Conservation (phyloP, 1,284 basidiomycete species). For the Singerocomus rubriflavus region DNA sequence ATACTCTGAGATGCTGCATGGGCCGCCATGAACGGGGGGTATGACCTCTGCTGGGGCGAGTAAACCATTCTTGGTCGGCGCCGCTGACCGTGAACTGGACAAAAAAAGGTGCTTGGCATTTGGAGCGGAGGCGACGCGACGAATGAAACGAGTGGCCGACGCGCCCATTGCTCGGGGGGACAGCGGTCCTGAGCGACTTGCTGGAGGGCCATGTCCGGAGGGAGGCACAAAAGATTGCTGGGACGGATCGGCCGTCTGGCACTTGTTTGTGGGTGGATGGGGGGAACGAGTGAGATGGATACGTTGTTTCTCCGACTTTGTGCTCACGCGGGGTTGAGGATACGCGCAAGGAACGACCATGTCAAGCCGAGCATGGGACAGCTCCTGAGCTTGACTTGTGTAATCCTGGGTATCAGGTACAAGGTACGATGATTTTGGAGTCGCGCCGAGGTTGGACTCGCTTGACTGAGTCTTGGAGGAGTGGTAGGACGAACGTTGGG, state of each 20-base stretch:
- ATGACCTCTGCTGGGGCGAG: slow-evolving; percentile 62
- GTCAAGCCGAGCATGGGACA: slow-evolving; percentile 36
- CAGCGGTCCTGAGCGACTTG: slow-evolving; percentile 40
- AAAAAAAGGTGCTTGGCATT: slow-evolving; percentile 91
- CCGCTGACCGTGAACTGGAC: slow-evolving; percentile 48
- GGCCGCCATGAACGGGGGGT: slow-evolving; percentile 47
- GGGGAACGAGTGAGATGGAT: slow-evolving; percentile 18
- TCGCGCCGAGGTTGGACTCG: slow-evolving; percentile 49
- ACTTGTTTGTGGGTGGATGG: slow-evolving; percentile 23
- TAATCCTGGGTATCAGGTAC: slow-evolving; percentile 34
- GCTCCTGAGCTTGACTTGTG: slow-evolving; percentile 25
- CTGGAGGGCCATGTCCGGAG: slow-evolving; percentile 33
- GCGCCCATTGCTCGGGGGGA: slow-evolving; percentile 65
- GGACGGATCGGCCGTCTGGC: slow-evolving; percentile 35
- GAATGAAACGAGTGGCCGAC: slow-evolving; percentile 80
- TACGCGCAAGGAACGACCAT: slow-evolving; percentile 28
- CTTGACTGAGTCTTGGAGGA: slow-evolving; percentile 69
- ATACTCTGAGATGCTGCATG: slow-evolving; percentile 50
- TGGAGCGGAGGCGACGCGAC: slow-evolving; percentile 93
- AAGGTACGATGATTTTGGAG: slow-evolving; percentile 33
- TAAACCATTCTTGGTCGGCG: slow-evolving; percentile 71
- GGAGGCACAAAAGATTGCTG: slow-evolving; percentile 38
- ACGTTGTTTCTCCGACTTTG: slow-evolving; percentile 60
- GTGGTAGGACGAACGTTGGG: slow-evolving; percentile 66
- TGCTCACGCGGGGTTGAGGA: slow-evolving; percentile 41